A percentile compares a stretch with the other conserved stretches of the same genome.
phyloP scores from a whole-genome alignment of 352 stramenopile species.

The Globisporangium irregulare region DNA sequence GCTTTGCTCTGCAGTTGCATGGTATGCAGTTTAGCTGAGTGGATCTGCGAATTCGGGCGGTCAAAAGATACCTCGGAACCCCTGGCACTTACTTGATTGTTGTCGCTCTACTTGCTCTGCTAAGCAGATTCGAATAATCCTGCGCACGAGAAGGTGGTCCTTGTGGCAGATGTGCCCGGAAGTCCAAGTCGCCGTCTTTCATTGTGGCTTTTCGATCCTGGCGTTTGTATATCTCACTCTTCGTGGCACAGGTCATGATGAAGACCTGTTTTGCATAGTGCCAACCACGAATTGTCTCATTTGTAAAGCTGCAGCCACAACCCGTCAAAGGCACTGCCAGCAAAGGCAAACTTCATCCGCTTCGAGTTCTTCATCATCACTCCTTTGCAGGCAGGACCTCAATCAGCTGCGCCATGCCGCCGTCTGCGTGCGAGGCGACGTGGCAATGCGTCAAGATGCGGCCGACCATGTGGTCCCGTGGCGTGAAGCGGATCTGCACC shows the following conservation, averaged over 20 bases:
- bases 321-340: neutral
- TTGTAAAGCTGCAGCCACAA: neutral
- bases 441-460: conserved; percentile 73
- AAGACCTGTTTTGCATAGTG: neutral
- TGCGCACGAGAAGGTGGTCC: neutral
- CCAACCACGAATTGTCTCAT: neutral
- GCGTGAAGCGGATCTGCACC: conserved; percentile 67
- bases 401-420: conserved; percentile 76
- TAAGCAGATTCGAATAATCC: neutral
- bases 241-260: neutral
- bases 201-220: neutral
- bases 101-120: neutral
- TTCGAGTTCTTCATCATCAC: conserved; percentile 1
- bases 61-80: too few species aligned
- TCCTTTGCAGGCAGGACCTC: conserved; percentile 27
- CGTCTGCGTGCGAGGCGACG: conserved; percentile 66
- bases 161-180: neutral
- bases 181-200: neutral
- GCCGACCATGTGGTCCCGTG: conserved; percentile 60
- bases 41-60: too few species aligned
- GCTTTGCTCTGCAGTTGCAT: too few species aligned
- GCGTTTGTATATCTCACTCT: neutral
- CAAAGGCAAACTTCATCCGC: neutral
- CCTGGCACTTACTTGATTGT: neutral
- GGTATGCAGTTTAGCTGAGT: too few species aligned